A percentile compares a stretch with the other conserved stretches of the same genome.
phyloP scores from a whole-genome alignment of 495 filamentous ascomycete genomes.

The Penicillium salamii region DNA sequence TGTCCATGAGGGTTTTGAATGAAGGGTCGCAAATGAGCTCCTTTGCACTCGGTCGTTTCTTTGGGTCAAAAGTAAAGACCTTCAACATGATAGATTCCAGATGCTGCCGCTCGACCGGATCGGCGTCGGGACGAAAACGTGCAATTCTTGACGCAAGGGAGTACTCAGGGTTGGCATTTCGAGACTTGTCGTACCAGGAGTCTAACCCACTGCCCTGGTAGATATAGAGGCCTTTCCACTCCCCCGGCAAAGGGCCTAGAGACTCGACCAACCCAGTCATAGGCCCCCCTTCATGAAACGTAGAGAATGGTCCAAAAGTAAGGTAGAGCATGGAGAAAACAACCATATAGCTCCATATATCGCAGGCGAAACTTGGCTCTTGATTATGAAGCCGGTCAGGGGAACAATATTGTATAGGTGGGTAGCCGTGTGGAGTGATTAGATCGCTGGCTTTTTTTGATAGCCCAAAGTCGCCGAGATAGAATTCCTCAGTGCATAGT shows the following conservation, averaged over 20 bases:
- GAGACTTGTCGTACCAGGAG: conserved; percentile 15
- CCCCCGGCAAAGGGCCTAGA: conserved; percentile 12
- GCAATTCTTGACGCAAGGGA: conserved; percentile 19
- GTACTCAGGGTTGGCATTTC: conserved; percentile 4
- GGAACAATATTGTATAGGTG: conserved; percentile 14
- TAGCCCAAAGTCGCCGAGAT: conserved; percentile 53
- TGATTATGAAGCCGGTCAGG: conserved; percentile 13
- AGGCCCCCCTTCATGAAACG: conserved; percentile 5
- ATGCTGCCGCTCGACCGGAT: conserved; percentile 18
- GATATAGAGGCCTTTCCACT: conserved; percentile 12
- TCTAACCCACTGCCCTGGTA: conserved; percentile 11
- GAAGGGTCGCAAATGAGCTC: conserved; percentile 20
- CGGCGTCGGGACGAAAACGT: conserved; percentile 18
- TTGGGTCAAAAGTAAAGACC: conserved; percentile 22
- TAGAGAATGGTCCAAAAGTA: conserved; percentile 11
- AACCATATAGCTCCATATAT: conserved; percentile 17
- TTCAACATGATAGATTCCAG: conserved; percentile 23
- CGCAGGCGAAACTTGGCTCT: conserved; percentile 14
- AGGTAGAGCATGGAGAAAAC: conserved; percentile 15
- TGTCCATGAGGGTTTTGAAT: conserved; percentile 23
- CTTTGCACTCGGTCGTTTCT: conserved; percentile 16
- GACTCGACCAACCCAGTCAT: conserved; percentile 12
- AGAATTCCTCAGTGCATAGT: conserved; percentile 41
- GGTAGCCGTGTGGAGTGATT: conserved; percentile 7
- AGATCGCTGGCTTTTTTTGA: conserved; percentile 17